Conservation (phyloP, 306 rosid genomes). For the Begonia masoniana region DNA sequence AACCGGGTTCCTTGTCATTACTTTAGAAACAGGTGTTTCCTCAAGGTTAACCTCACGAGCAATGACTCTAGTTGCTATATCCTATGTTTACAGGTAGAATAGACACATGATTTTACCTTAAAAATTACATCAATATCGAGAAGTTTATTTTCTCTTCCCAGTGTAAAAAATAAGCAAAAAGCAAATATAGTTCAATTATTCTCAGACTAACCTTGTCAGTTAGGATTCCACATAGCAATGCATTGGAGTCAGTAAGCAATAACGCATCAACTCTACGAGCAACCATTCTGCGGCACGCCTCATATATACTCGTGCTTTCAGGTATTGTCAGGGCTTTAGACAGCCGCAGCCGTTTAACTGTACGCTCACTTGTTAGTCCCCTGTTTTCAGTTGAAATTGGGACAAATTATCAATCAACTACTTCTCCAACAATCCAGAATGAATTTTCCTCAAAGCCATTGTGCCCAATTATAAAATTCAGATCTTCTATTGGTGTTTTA, state of each 20-base stretch:
- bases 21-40: conserved; percentile 77
- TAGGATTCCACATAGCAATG: conserved; percentile 94
- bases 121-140: too few relatives aligned
- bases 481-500: too few relatives aligned
- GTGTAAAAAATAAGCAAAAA: neutral
- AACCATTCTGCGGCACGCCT: conserved; percentile 94
- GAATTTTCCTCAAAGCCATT: too few relatives aligned
- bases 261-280: conserved; percentile 84
- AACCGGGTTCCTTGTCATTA: conserved; percentile 86
- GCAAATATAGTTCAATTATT: neutral
- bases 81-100: conserved; percentile 34
- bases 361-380: conserved; percentile 66
- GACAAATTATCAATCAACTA: too few relatives aligned
- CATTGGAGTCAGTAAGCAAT: conserved; percentile 81
- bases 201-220: conserved; percentile 66
- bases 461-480: too few relatives aligned
- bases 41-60: conserved; percentile 61
- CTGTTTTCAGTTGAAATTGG: conserved; percentile 30
- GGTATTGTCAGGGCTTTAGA: conserved; percentile 92
- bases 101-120: neutral
- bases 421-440: too few relatives aligned
- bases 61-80: conserved; percentile 75
- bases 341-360: conserved; percentile 70
- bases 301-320: conserved; percentile 53
- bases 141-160: neutral